Percentiles rank a stretch among this genome's conserved stretches.
Conservation (phyloP, 305 asterid genomes). For the Petunia hybrid region DNA sequence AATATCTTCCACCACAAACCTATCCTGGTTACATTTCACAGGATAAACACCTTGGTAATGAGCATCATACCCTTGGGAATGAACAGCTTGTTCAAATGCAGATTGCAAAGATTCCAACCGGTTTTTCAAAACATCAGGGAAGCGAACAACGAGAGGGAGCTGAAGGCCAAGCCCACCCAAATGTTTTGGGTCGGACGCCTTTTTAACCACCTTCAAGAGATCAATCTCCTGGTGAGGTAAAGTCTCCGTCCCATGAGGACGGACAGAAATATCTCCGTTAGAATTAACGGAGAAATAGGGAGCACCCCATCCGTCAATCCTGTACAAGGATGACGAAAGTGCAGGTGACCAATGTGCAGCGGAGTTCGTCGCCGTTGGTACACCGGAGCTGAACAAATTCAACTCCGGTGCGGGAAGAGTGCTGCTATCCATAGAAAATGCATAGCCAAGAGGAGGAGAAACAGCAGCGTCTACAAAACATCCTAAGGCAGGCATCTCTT, state of each 20-base stretch:
- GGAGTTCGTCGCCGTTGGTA: slow-evolving; percentile 44
- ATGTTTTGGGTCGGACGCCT: slow-evolving; percentile 69
- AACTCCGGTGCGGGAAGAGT: slow-evolving; percentile 73
- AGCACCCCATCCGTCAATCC: slow-evolving; percentile 91
- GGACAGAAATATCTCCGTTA: slow-evolving; percentile 78
- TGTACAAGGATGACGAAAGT: slow-evolving; percentile 67
- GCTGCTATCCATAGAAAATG: slow-evolving; percentile 56
- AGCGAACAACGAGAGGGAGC: slow-evolving; percentile 80
- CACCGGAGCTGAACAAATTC: slow-evolving; percentile 44
- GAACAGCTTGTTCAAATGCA: slow-evolving; percentile 72
- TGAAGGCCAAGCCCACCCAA: slow-evolving; percentile 83
- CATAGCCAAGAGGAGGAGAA: slow-evolving; percentile 63
- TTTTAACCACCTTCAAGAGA: slow-evolving; percentile 84
- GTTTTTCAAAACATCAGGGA: slow-evolving; percentile 82
- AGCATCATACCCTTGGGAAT: slow-evolving; percentile 63
- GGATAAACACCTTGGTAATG: slow-evolving; percentile 97
- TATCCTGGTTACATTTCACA: slow-evolving; percentile 93
- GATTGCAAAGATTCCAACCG: slow-evolving; percentile 79
- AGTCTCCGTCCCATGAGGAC: slow-evolving; percentile 71
- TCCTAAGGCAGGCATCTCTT: slow-evolving; percentile 84
- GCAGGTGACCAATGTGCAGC: slow-evolving; percentile 67
- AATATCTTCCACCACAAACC: slow-evolving; percentile 86
- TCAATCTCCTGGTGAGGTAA: slow-evolving; percentile 90
- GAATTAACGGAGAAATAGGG: slow-evolving; percentile 85
- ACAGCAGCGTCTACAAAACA: slow-evolving; percentile 77